phyloP scores from a whole-genome alignment of 768 basidiomycete species.

The Auricularia cornea region DNA sequence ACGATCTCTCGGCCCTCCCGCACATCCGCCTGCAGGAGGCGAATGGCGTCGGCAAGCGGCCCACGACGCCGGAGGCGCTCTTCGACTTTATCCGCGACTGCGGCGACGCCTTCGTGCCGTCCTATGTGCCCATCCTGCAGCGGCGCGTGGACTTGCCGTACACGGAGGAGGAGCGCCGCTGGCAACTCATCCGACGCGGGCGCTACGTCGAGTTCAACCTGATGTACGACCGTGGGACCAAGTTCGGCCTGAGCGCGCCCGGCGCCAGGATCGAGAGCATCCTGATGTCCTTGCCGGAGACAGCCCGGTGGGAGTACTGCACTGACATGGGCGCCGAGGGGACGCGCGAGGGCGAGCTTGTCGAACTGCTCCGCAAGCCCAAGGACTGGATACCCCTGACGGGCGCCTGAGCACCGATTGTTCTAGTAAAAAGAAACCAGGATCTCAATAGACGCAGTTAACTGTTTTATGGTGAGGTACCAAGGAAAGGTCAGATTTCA shows the following conservation, averaged over 20 bases:
- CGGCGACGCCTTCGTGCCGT: conserved; percentile 77
- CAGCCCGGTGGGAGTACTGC: conserved; percentile 87
- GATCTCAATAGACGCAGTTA: neutral
- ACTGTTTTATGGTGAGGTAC: neutral
- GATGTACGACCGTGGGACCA: conserved; percentile 79
- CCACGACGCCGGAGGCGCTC: conserved; percentile 54
- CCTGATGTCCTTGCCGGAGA: conserved; percentile 82
- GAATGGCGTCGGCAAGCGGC: conserved; percentile 32
- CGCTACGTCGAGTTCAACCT: conserved; percentile 95
- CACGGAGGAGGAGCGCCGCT: conserved; percentile 62
- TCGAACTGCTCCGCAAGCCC: conserved; percentile 54
- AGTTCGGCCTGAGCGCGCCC: conserved; percentile 77
- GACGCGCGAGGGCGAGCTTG: conserved; percentile 57
- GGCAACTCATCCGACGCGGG: conserved; percentile 88
- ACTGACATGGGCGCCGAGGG: conserved; percentile 56
- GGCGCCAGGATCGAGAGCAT: conserved; percentile 86
- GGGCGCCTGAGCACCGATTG: neutral
- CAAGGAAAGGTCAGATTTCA: neutral
- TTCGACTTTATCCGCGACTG: conserved; percentile 67
- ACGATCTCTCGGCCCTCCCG: conserved; percentile 67
- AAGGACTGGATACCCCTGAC: conserved; percentile 43
- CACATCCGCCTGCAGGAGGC: conserved; percentile 50
- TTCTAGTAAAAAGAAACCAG: neutral
- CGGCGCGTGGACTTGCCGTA: conserved; percentile 33
- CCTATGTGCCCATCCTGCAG: conserved; percentile 81